Evolutionary conservation across 2,329 filamentous ascomycete species (phyloP), one percentile per base, ranked within the genome.

Genomic region (Plectosphaerella sp.): DNA sequence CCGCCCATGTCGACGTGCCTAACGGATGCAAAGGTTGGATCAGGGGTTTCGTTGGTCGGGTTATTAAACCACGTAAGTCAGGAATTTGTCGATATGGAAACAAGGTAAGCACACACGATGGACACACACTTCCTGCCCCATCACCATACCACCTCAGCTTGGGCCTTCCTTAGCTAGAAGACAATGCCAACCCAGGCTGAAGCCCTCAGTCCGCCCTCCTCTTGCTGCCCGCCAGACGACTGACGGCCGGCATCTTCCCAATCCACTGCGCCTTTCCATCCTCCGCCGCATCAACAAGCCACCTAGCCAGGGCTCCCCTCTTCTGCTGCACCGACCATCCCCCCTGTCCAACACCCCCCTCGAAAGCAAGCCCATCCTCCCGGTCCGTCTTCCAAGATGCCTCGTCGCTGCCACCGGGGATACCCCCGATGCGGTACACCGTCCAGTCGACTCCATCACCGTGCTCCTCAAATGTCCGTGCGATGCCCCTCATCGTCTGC

Each of bases 251-350:
- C 55, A 64, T 55, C 53, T 64, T 62, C 14, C 58, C 43, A 20
- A 59, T 48, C 61, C 58, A 61, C 46, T 55, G 25, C 14, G 41
- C 22, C 20, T 48, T 47, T 18, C 43, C 50, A 15, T 55, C 55
- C 45, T 61, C 61, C 12, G 52, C 58, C 18, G 51, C 51, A 57
- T 67, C 64, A 7, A 64, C 64, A 14, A 66, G 59, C 65, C 65
- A 67, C 46, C 57, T 57, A 1, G 63, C 56, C 47, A 68, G 35
- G 3, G 53, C 52, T 3, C 53, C 58, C 51, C 63, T 43, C n/a
- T 48, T 56, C 2, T 52, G n/a, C 5, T 54, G 57, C 4, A 41
- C 39, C 1, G 52, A 57, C 57, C 61, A 61, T 0, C 60, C 58
- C 6, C 55, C 56, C 15, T 55, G 52, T 0, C 58, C 63, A 39